Conservation (phyloP, 2,329 filamentous ascomycete genomes). For the Colletotrichum liaoningense region DNA sequence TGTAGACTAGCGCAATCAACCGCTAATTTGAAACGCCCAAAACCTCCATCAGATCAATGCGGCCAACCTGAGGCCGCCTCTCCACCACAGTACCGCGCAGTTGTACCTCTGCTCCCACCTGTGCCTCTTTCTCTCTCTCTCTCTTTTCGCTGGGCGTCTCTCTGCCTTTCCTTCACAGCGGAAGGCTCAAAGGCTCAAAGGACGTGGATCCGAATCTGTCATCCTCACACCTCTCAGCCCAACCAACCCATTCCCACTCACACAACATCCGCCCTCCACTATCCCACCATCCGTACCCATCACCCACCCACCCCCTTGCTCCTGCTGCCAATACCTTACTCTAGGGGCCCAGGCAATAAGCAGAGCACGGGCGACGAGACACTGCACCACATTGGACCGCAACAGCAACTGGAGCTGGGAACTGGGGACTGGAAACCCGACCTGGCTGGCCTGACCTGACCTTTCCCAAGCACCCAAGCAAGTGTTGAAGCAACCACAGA, state of each 20-base stretch:
- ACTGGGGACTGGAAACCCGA: conserved; percentile 11
- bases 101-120: not conserved
- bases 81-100: too few species aligned
- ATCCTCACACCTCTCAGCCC: not conserved
- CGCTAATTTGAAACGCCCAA: conserved; percentile 38
- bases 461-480: not conserved
- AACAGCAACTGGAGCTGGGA: not conserved
- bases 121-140: not conserved
- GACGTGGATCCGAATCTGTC: not conserved
- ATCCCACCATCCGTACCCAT: not conserved
- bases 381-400: not conserved
- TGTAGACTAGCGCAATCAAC: conserved; percentile 30
- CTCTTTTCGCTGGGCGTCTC: not conserved
- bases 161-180: not conserved
- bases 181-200: not conserved
- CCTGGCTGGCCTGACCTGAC: conserved; percentile 16
- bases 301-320: not conserved
- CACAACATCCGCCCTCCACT: not conserved
- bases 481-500: too few species aligned
- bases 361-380: not conserved
- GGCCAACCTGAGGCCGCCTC: not conserved
- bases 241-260: not conserved
- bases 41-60: conserved; percentile 38
- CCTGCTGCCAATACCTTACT: not conserved
- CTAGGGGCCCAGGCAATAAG: not conserved